Evolutionary conservation across 305 asterid genomes (phyloP).

Genomic region (Striga hermonthica): DNA sequence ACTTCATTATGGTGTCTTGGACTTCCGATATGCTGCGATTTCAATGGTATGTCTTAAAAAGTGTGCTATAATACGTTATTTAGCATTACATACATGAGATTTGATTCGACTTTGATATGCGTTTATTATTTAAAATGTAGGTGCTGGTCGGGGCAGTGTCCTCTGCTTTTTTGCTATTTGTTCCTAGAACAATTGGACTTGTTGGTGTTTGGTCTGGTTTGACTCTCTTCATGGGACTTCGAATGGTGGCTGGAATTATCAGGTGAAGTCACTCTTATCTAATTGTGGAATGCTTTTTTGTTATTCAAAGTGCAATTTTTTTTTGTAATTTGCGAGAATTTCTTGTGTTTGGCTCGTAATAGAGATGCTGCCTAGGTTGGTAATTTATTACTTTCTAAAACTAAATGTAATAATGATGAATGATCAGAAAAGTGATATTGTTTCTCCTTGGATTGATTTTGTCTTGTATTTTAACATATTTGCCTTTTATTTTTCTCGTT

Average conservation of each 20-base stretch:
- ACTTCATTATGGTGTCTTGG: slow-evolving; percentile 90
- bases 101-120: slow-evolving; percentile 24
- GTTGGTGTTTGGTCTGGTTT: slow-evolving; percentile 89
- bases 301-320: background rate
- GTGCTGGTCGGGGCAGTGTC: slow-evolving; percentile 82
- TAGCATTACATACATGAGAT: background rate
- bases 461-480: background rate
- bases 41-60: slow-evolving; percentile 61
- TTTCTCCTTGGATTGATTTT: slow-evolving; percentile 12
- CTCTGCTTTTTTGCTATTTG: slow-evolving; percentile 60
- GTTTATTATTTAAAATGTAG: slow-evolving; percentile 40
- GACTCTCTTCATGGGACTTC: slow-evolving; percentile 79
- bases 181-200: slow-evolving; percentile 65
- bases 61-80: slow-evolving; percentile 16
- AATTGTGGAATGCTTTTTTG: background rate
- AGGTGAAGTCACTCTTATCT: slow-evolving; percentile 40
- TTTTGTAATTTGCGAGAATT: no score
- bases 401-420: no score
- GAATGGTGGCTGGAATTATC: slow-evolving; percentile 71
- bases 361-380: background rate
- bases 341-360: no score
- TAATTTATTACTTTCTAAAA: background rate
- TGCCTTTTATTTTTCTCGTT: slow-evolving; percentile 18
- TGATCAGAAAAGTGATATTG: no score
- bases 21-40: slow-evolving; percentile 75